Evolutionary conservation across 2,329 filamentous ascomycete genomes (phyloP).

Genomic region (Pestalotiopsis fici): DNA sequence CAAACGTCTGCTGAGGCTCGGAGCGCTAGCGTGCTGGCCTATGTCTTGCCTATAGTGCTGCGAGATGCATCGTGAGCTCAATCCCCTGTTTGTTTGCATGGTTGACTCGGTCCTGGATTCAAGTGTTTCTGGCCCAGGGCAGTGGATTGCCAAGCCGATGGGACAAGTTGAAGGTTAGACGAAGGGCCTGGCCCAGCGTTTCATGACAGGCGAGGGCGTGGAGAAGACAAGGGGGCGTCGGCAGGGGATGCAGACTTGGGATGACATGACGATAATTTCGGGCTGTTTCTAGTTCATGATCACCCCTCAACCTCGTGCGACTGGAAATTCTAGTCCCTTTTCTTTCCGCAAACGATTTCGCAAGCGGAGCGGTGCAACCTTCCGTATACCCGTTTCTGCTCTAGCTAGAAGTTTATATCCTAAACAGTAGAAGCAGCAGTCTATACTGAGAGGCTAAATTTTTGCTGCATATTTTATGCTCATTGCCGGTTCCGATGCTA

Average conservation of each 20-base stretch:
- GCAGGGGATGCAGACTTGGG: not conserved
- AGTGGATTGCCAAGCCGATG: not conserved
- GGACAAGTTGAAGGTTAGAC: not conserved
- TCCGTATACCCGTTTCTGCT: not conserved
- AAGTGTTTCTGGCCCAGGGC: not conserved
- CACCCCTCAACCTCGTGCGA: not conserved
- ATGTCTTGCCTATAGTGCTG: slow-evolving; percentile 4
- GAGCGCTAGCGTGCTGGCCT: not conserved
- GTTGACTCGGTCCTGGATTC: not conserved
- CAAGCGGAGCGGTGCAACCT: not conserved
- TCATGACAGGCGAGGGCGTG: slow-evolving; percentile 1
- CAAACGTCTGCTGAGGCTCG: not conserved
- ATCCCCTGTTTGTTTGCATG: not conserved
- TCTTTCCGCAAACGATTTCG: not conserved
- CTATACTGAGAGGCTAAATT: not conserved
- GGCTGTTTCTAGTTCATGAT: not conserved
- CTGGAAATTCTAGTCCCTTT: not conserved
- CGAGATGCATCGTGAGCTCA: not conserved
- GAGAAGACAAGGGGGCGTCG: not conserved
- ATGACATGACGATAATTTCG: slow-evolving; percentile 1
- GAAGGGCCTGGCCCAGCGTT: not conserved
- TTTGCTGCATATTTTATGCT: too few relatives aligned
- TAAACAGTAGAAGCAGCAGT: not conserved
- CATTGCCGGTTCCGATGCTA: too few relatives aligned
- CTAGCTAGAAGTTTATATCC: not conserved